Percentiles rank a stretch among this genome's conserved stretches.
phyloP scores from a whole-genome alignment of 1,139 yeast species.

The Pichia kudriavzevii region DNA sequence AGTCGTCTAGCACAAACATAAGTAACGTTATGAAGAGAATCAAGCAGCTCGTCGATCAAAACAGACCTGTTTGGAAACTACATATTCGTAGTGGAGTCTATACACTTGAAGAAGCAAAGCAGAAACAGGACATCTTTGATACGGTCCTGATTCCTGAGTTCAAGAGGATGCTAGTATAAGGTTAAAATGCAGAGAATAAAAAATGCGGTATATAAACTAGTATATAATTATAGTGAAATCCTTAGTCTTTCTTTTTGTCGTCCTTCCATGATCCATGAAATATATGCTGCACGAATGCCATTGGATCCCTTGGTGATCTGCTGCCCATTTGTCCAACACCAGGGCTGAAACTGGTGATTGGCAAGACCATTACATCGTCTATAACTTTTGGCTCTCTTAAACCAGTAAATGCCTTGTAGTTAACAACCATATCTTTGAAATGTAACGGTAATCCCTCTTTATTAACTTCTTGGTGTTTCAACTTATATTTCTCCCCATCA shows the following conservation, averaged over 20 bases:
- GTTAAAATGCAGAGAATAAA: background rate
- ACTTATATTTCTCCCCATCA: conserved; percentile 17
- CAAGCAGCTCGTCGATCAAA: conserved; percentile 1
- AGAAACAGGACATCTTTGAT: conserved; percentile 1
- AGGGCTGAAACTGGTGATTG: conserved; percentile 77
- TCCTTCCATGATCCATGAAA: conserved; percentile 72
- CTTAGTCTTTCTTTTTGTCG: conserved; percentile 20
- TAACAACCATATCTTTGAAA: conserved; percentile 18
- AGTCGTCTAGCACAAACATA: conserved; percentile 5
- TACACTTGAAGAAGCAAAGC: conserved; percentile 2
- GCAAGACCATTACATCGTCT: conserved; percentile 79
- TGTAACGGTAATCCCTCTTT: conserved; percentile 19
- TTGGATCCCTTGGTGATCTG: conserved; percentile 35
- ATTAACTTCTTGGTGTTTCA: conserved; percentile 19
- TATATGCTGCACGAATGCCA: conserved; percentile 65
- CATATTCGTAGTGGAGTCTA: conserved; percentile 5
- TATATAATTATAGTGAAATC: background rate
- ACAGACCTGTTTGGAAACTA: conserved; percentile 6
- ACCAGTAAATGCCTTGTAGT: conserved; percentile 64
- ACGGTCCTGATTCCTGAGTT: conserved; percentile 6
- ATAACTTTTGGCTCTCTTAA: conserved; percentile 54
- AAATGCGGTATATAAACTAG: background rate
- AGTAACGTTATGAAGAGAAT: conserved; percentile 7
- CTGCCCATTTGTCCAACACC: conserved; percentile 81
- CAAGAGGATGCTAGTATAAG: background rate